phyloP scores from a whole-genome alignment of 495 filamentous ascomycete genomes.

The Xylaria intraflava region DNA sequence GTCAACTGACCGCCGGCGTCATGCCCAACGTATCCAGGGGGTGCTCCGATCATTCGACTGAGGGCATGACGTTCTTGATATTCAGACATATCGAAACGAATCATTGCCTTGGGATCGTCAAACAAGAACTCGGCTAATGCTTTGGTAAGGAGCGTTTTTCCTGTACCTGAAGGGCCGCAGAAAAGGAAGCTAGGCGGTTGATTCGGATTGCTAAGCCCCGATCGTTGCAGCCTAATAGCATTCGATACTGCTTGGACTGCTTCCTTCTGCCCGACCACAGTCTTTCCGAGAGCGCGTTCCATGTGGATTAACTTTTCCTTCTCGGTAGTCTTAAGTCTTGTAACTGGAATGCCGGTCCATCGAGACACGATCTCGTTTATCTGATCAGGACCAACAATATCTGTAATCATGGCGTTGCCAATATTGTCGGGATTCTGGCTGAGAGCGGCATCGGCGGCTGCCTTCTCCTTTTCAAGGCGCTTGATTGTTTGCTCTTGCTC shows the following conservation, averaged over 20 bases:
- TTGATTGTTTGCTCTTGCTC: slow-evolving; percentile 77
- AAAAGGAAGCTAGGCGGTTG: slow-evolving; percentile 97
- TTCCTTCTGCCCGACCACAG: slow-evolving; percentile 90
- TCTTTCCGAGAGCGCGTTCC: slow-evolving; percentile 74
- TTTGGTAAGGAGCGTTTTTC: slow-evolving; percentile 95
- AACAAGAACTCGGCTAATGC: slow-evolving; percentile 96
- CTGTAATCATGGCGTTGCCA: slow-evolving; percentile 69
- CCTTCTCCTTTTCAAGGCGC: slow-evolving; percentile 73
- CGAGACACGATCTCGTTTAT: slow-evolving; percentile 97
- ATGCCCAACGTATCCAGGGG: slow-evolving; percentile 94
- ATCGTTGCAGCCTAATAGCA: slow-evolving; percentile 89
- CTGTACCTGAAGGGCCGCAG: slow-evolving; percentile 95
- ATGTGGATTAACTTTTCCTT: slow-evolving; percentile 95
- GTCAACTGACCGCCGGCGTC: slow-evolving; percentile 95
- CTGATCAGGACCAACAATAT: slow-evolving; percentile 92
- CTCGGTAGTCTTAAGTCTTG: slow-evolving; percentile 84
- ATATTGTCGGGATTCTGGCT: slow-evolving; percentile 52
- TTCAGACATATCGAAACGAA: slow-evolving; percentile 99
- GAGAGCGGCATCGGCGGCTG: slow-evolving; percentile 65
- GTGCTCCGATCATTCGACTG: slow-evolving; percentile 95
- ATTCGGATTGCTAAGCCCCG: slow-evolving; percentile 89
- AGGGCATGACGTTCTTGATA: slow-evolving; percentile 97
- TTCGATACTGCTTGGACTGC: slow-evolving; percentile 92
- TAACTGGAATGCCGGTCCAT: slow-evolving; percentile 97
- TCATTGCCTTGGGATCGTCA: slow-evolving; percentile 96